Percentiles rank a stretch among this genome's conserved stretches.
These are phyloP conservation scores for Papiliotrema laurentii DNA, from an alignment of 1,284 basidiomycete genomes.

Conservation along the genomic window DNA sequence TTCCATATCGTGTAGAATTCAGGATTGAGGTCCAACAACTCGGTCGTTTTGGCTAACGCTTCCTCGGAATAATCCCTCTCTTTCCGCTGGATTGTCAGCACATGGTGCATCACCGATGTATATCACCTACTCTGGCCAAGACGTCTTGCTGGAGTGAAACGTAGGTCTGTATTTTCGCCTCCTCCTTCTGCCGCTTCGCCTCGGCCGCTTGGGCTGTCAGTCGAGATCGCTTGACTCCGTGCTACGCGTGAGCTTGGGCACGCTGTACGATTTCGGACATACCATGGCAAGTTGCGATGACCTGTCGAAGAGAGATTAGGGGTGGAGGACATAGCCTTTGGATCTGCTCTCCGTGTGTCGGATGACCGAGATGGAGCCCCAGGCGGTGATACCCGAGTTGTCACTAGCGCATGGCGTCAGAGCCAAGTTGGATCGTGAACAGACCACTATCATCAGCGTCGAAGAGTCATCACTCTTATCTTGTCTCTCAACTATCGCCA, in stretches of 20 bases:
- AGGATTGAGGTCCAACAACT: slow-evolving; percentile 72
- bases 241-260: slow-evolving; percentile 50
- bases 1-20: slow-evolving; percentile 94
- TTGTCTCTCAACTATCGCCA: not conserved
- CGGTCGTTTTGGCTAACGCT: slow-evolving; percentile 67
- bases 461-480: not conserved
- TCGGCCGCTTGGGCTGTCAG: slow-evolving; percentile 61
- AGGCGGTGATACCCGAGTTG: too few relatives aligned
- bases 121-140: slow-evolving; percentile 57
- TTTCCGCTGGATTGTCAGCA: slow-evolving; percentile 57
- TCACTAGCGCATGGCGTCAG: too few relatives aligned
- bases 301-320: too few relatives aligned
- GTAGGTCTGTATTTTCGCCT: slow-evolving; percentile 69
- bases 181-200: slow-evolving; percentile 65
- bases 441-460: not conserved
- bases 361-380: too few relatives aligned
- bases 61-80: slow-evolving; percentile 61
- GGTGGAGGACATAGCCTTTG: too few relatives aligned
- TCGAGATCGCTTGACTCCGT: slow-evolving; percentile 68
- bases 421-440: too few relatives aligned
- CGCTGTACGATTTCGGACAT: not conserved
- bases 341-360: too few relatives aligned
- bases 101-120: not conserved
- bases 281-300: too few relatives aligned
- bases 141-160: slow-evolving; percentile 62